These are phyloP conservation scores for Kazachstania kunashirensis DNA, from an alignment of 805 yeast genomes.

Conservation along the genomic window DNA sequence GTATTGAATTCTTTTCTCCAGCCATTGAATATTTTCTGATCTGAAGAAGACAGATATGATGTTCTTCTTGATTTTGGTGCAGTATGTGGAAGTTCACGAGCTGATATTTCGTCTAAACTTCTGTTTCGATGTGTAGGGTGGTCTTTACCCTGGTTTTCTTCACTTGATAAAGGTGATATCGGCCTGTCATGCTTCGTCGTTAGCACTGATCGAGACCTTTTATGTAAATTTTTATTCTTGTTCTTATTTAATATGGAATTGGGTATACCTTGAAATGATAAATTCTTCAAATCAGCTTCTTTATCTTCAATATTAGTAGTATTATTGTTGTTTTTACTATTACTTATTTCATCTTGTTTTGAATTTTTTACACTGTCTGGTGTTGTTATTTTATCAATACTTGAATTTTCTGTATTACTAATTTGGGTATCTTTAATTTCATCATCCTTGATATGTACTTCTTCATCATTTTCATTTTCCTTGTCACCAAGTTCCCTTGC, in stretches of 20 bases:
- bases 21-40: slow-evolving; percentile 1
- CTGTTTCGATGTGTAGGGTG: slow-evolving; percentile 1
- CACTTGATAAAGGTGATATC: background rate
- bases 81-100: background rate
- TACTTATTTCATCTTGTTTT: no score
- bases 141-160: no score
- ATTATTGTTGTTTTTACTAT: no score
- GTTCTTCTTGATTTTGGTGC: slow-evolving; percentile 3
- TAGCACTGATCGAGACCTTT: background rate
- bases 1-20: slow-evolving; percentile 26
- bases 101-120: slow-evolving; percentile 2
- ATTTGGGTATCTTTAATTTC: background rate
- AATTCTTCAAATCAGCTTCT: slow-evolving; percentile 25
- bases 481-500: background rate
- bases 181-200: background rate
- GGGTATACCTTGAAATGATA: slow-evolving; percentile 26
- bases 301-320: slow-evolving; percentile 14
- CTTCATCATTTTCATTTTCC: background rate
- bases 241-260: slow-evolving; percentile 15
- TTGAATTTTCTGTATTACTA: no score
- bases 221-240: background rate
- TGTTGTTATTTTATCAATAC: background rate
- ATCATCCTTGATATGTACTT: background rate
- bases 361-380: no score
- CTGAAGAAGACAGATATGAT: slow-evolving; percentile 4